Percentiles rank a stretch among this genome's conserved stretches.
phyloP scores from a whole-genome alignment of 495 filamentous ascomycete genomes.

The Aspergillus nidulans region DNA sequence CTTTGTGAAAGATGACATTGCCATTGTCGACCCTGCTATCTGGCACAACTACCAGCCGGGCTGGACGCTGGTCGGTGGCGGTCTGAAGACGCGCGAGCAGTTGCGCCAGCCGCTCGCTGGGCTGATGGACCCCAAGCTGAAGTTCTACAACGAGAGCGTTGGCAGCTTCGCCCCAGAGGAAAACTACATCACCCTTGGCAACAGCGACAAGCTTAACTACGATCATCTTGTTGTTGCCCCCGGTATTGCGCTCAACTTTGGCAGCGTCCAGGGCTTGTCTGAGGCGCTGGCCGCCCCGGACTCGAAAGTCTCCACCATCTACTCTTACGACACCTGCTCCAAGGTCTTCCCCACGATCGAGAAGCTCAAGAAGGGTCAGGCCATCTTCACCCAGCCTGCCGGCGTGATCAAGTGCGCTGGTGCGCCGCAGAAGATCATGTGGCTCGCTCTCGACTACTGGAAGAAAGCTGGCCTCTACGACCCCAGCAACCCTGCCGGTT shows the following conservation, averaged over 20 bases:
- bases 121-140: conserved; percentile 56
- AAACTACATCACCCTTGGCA: conserved; percentile 54
- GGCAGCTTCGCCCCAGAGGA: conserved; percentile 51
- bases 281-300: conserved; percentile 54
- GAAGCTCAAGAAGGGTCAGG: conserved; percentile 51
- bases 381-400: conserved; percentile 65
- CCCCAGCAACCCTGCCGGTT: conserved; percentile 30
- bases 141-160: conserved; percentile 54
- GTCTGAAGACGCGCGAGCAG: conserved; percentile 54
- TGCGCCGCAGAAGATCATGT: conserved; percentile 68
- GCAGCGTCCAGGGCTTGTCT: conserved; percentile 53
- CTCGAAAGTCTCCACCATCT: conserved; percentile 60
- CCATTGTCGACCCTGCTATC: conserved; percentile 59
- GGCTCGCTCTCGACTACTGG: conserved; percentile 66
- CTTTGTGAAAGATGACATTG: conserved; percentile 57
- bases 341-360: conserved; percentile 55
- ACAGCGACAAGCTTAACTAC: conserved; percentile 56
- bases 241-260: conserved; percentile 54
- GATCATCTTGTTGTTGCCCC: conserved; percentile 63
- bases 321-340: conserved; percentile 56
- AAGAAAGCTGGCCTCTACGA: conserved; percentile 56
- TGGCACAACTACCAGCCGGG: conserved; percentile 70
- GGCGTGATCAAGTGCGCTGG: conserved; percentile 67
- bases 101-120: conserved; percentile 47
- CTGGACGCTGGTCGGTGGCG: conserved; percentile 66